Percentiles rank a stretch among this genome's conserved stretches.
phyloP scores from a whole-genome alignment of 2,329 filamentous ascomycete genomes.

The Clonostachys rhizophaga region DNA sequence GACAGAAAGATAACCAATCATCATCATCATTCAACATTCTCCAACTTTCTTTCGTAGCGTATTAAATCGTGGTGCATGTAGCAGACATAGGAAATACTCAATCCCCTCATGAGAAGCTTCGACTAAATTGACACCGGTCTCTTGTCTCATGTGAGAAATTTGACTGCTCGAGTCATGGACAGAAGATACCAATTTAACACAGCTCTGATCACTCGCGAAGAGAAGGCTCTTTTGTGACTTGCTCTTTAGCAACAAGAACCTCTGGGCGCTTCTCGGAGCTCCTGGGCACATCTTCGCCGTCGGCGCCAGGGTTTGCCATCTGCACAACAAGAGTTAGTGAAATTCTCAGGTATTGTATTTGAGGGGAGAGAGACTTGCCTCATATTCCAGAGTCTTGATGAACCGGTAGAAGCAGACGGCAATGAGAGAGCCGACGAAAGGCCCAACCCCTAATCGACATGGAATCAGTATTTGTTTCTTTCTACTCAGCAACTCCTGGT shows the following conservation, averaged over 20 bases:
- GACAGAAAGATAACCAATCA: too few relatives aligned
- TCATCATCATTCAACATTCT: too few relatives aligned
- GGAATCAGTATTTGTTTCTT: neutral
- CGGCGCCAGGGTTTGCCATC: constrained; percentile 41
- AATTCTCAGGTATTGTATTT: neutral
- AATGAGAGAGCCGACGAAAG: constrained; percentile 22
- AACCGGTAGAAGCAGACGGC: constrained; percentile 30
- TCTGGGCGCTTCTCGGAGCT: constrained; percentile 31
- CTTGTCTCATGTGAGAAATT: too few relatives aligned
- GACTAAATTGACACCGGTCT: too few relatives aligned
- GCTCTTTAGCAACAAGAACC: neutral
- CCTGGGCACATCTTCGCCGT: constrained; percentile 38
- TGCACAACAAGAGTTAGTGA: constrained; percentile 6
- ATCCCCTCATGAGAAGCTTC: too few relatives aligned
- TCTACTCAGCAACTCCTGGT: neutral
- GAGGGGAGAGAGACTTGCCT: constrained; percentile 11
- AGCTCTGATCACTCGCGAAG: too few relatives aligned
- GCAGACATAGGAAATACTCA: too few relatives aligned
- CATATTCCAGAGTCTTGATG: constrained; percentile 33
- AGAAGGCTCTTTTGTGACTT: too few relatives aligned
- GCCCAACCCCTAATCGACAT: constrained; percentile 20
- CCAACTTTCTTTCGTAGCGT: too few relatives aligned
- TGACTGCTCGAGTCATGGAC: too few relatives aligned
- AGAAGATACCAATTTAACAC: too few relatives aligned
- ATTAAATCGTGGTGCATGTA: too few relatives aligned